Conservation (phyloP, 768 basidiomycete genomes). For the Daedalea quercina region DNA sequence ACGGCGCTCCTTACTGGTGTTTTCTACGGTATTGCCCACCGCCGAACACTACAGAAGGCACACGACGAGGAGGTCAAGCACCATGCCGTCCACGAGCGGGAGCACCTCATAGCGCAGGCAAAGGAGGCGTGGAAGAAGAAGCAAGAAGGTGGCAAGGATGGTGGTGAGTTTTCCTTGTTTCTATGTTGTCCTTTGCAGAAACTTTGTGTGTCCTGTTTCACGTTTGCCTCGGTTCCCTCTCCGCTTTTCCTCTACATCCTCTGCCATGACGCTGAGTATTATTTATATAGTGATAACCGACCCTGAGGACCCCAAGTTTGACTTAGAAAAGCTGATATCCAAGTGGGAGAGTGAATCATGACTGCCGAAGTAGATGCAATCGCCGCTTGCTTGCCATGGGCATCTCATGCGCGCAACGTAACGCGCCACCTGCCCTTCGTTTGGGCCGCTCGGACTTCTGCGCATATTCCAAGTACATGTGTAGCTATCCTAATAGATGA, state of each 20-base stretch:
- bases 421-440: not conserved
- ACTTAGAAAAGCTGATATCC: conserved; percentile 84
- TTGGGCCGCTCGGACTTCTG: not conserved
- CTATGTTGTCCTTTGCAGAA: not conserved
- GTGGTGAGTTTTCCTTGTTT: conserved; percentile 40
- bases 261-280: not conserved
- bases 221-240: conserved; percentile 4
- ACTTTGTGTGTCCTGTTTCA: not conserved
- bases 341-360: conserved; percentile 59
- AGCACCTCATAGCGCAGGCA: conserved; percentile 77
- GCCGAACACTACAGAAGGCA: conserved; percentile 77
- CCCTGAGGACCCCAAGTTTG: conserved; percentile 93
- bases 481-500: not conserved
- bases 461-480: not conserved
- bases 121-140: conserved; percentile 88
- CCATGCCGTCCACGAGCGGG: conserved; percentile 64
- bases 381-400: not conserved
- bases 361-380: not conserved
- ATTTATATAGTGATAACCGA: conserved; percentile 70
- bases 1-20: conserved; percentile 84
- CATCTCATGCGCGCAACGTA: no score
- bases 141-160: conserved; percentile 41
- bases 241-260: no score
- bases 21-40: conserved; percentile 88
- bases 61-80: conserved; percentile 74